Conservation (phyloP, 495 filamentous ascomycete genomes). For the Neurospora sp. region DNA sequence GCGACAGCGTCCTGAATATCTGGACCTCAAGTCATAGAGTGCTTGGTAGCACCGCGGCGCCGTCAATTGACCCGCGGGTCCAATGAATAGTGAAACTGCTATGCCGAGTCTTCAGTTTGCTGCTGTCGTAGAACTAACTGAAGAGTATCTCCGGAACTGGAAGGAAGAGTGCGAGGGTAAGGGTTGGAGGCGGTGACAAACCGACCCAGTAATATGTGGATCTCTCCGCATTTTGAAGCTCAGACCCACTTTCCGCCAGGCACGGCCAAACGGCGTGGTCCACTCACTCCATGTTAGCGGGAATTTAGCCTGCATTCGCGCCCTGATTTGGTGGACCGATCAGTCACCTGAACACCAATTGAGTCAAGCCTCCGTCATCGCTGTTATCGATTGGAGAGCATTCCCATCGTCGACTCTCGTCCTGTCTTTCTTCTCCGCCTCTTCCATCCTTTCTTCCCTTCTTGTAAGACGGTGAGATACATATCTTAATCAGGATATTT, state of each 20-base stretch:
- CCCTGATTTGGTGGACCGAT: background rate
- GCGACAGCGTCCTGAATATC: background rate
- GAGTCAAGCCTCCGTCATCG: background rate
- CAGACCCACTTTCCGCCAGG: background rate
- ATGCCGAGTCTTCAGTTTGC: too few species aligned
- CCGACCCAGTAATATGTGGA: background rate
- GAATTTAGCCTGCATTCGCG: background rate
- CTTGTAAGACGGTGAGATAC: background rate
- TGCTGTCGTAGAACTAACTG: too few species aligned
- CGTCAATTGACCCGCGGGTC: too few species aligned
- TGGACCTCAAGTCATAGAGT: background rate
- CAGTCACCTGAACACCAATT: background rate
- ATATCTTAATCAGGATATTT: too few species aligned
- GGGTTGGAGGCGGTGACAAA: background rate
- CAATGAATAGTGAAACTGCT: too few species aligned
- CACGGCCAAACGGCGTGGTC: background rate
- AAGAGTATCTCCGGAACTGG: background rate
- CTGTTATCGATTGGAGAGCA: background rate
- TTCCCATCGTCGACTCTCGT: background rate
- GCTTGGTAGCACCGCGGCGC: background rate
- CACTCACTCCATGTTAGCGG: background rate
- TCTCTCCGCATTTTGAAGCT: background rate
- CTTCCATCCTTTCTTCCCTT: background rate
- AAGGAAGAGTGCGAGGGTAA: background rate
- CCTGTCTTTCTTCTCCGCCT: background rate